Base-by-base conservation (phyloP, 805 yeast species). In the Brettanomyces bruxellensis region DNA sequence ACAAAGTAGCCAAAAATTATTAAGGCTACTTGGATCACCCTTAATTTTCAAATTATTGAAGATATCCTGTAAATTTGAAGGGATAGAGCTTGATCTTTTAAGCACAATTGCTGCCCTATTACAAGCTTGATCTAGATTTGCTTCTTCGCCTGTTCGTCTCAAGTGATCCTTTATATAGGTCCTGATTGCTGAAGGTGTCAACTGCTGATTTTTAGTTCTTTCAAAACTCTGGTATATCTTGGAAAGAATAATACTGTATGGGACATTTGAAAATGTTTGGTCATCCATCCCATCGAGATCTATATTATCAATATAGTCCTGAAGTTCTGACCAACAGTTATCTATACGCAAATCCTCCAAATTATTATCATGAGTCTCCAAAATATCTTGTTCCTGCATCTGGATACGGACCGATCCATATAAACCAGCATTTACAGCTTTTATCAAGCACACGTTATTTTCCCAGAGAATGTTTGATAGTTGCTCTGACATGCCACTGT, bases 321-420 rank as follows among this genome's bases (percentile, higher is more conserved):
- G 60, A 6, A 89, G 62, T 52, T 85, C 88, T 1, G 70, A 64
- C 96, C 96, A 91, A 1, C 93, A 86, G 3, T 44, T 39, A 49
- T 79, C 81, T 2, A 89, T 62, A 44, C 95, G 66, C 48, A 89
- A 63, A 55, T 87, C 95, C 25, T 72, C 77, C 2, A 81, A 56
- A 7, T 75, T 67, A 12, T 76, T 66, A 34, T 59, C 79, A 59
- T 88, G 95, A 0, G 95, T 78, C 49, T 90, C 90, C 13, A 87
- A 65, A 2, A 86, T 75, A n/a, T 81, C 75, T 7, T 78, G 78
- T 53, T 81, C 87, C 25, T 57, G 60, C n/a, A 75, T 59, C 32
- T 75, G 64, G 4, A 83, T 57, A 38, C 79, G 67, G 4, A 86
- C 50, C 14, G 70, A 63, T 1, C 89, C 89, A 58, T 79, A 86